Base-by-base conservation (phyloP, 2,329 filamentous ascomycete genomes). In the Aulographum hederae region DNA sequence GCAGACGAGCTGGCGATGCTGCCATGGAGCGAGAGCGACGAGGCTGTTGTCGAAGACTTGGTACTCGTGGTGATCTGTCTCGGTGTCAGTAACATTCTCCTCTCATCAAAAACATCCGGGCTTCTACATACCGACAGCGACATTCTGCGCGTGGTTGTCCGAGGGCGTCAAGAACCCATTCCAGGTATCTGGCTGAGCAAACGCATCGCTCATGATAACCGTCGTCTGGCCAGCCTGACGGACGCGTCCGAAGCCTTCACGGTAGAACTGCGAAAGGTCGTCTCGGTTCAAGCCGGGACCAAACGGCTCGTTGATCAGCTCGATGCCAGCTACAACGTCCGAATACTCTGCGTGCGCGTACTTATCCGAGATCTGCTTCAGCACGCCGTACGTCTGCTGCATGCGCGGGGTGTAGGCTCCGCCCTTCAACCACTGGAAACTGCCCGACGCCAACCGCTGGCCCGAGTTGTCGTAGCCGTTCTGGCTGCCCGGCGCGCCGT, bases 61-160 rank as follows among this genome's bases (percentile, higher is more conserved):
- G 46, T 78, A 79, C 44, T 78, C 69, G 46, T 79, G 74, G 35
- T 73, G 70, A 43, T 79, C n/a, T n/a, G n/a, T n/a, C 74, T 11
- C 28, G 14, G 8, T 8, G 10, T 10, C 8, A 14, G 11, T 28
- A 28, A 15, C 10, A 28, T 28, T 8, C 15, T 8, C 14, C 15
- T 8, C 8, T 10, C 8, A 28, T 8, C 8, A 8, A 10, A 28
- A 11, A 8, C 8, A 10, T 8, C 8, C 10, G 8, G 8, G 14
- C 8, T 15, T 15, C 10, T 11, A 10, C n/a, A n/a, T n/a, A n/a
- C n/a, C 31, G 38, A 79, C 51, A 28, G 67, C 63, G 26, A 75
- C 63, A 29, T 67, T 64, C 28, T 63, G 54, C 3, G 61, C 54
- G 39, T 60, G 56, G 38, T 59, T 52, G 43, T 65, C 61, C 0